Percentiles rank a stretch among this genome's conserved stretches.
Evolutionary conservation across 2,329 filamentous ascomycete species (phyloP).

Genomic region (Phaeomoniella chlamydospora): DNA sequence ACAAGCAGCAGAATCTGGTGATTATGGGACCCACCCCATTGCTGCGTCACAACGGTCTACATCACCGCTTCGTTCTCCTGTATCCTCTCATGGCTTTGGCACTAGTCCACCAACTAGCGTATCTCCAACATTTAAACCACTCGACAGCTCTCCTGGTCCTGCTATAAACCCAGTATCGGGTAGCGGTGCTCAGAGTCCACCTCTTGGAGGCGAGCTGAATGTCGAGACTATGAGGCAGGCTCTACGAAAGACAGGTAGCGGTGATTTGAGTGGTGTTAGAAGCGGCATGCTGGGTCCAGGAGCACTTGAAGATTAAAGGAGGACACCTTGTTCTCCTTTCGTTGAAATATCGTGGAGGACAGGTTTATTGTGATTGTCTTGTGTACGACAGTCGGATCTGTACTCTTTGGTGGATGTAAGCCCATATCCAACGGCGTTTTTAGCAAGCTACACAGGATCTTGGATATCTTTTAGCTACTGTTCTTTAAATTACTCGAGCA

Average conservation of each 20-base stretch:
- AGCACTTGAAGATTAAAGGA: neutral
- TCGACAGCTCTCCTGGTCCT: constrained; percentile 52
- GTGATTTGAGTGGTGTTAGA: constrained; percentile 47
- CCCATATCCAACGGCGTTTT: too few species aligned
- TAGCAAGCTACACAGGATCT: too few species aligned
- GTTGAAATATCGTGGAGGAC: too few species aligned
- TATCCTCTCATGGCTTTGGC: constrained; percentile 54
- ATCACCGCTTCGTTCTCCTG: constrained; percentile 65
- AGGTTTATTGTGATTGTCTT: too few species aligned
- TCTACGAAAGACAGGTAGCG: constrained; percentile 68
- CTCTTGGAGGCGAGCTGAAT: constrained; percentile 54
- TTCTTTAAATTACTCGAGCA: too few species aligned
- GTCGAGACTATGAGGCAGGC: constrained; percentile 93
- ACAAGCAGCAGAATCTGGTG: constrained; percentile 27
- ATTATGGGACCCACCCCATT: constrained; percentile 14
- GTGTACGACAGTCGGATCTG: too few species aligned
- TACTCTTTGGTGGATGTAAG: too few species aligned
- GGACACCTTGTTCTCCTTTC: neutral
- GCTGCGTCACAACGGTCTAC: constrained; percentile 48
- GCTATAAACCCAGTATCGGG: constrained; percentile 28
- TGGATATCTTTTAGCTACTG: too few species aligned
- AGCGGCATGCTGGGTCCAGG: constrained; percentile 7
- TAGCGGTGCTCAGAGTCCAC: constrained; percentile 39
- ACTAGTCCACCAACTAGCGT: constrained; percentile 66
- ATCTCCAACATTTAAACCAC: constrained; percentile 55